Evolutionary conservation across 345 rosid genomes (phyloP), one percentile per base, ranked within the genome.

Genomic region (Camelina laxa): DNA sequence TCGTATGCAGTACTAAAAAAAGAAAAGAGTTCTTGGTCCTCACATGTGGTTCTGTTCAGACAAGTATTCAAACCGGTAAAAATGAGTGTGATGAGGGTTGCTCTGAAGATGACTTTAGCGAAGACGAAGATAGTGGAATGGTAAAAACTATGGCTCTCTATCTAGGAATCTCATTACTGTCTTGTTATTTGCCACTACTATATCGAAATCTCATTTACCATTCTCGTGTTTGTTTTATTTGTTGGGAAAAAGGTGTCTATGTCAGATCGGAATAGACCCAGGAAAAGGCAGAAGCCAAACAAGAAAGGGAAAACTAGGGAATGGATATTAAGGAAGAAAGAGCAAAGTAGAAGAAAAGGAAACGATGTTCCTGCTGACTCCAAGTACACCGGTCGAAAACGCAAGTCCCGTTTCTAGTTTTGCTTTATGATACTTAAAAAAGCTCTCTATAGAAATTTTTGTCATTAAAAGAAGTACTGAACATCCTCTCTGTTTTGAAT

Each of bases 11-110:
- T 76, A 69, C 96, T 33, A 89, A 87, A 85, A 90, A 83, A 60
- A 84, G 89, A 82, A 94, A 94, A 82, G 97, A 91, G 77, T 91
- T 81, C 79, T 84, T 90, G 39, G 96, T 91, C 64, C 95, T 91
- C 69, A 84, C 91, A 14, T 94, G 97, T 70, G 97, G 94, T 31
- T 84, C 89, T 0, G 57, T 79, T 72, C 91, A 88, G 6, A 64
- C 65, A 1, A 93, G 86, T 55, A 82, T 87, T 59, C 36, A 24
- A 14, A 62, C 36, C 36, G 24, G 67, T 15, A 86, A 75, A 1
- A 47, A 35, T 56, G 87, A 69, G 67, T 79, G 75, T 60, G 88
- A 79, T 57, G 95, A 84, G 47, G 78, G 89, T 82, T 69, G 85
- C 80, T 89, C 92, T 1, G 96, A 88, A 0, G 90, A 90, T 39